Percentiles rank a stretch among this genome's conserved stretches.
Conservation (phyloP, 768 basidiomycete species). For the Thelephora aurantiotincta region DNA sequence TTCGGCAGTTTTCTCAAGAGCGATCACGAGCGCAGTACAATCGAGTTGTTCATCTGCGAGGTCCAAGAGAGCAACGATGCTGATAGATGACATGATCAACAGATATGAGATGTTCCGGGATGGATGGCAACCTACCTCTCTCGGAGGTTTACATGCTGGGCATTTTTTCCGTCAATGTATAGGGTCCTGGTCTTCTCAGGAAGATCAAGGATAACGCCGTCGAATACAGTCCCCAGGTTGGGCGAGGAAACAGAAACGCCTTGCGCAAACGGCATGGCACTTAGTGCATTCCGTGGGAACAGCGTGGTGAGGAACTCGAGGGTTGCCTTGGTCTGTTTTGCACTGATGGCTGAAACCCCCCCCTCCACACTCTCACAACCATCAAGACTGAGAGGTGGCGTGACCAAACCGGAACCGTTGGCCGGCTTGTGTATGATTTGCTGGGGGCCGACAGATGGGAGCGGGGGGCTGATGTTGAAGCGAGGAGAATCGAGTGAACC, state of each 20-base stretch:
- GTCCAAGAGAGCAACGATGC: constrained; percentile 78
- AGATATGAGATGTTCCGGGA: constrained; percentile 1
- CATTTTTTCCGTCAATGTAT: constrained; percentile 77
- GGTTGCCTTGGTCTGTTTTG: constrained; percentile 42
- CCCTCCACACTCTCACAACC: constrained; percentile 31
- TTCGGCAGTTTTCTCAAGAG: constrained; percentile 58
- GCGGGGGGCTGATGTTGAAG: constrained; percentile 6
- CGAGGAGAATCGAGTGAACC: background rate
- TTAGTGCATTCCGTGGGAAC: constrained; percentile 60
- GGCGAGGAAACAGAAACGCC: constrained; percentile 62
- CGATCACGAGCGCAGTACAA: constrained; percentile 70
- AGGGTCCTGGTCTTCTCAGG: constrained; percentile 62
- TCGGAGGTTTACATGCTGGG: constrained; percentile 62
- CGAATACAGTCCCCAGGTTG: constrained; percentile 53
- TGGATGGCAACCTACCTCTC: constrained; percentile 45
- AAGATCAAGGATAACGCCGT: constrained; percentile 65
- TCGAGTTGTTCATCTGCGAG: constrained; percentile 74
- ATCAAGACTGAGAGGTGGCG: constrained; percentile 75
- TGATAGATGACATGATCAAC: constrained; percentile 5
- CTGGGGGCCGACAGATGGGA: constrained; percentile 10
- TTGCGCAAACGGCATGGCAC: constrained; percentile 57
- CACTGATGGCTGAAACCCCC: constrained; percentile 25
- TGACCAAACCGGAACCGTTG: constrained; percentile 29
- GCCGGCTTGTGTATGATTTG: constrained; percentile 11
- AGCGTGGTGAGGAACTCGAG: constrained; percentile 68